Evolutionary conservation across 495 filamentous ascomycete genomes (phyloP).

Genomic region (Hypoxylon intermedium): DNA sequence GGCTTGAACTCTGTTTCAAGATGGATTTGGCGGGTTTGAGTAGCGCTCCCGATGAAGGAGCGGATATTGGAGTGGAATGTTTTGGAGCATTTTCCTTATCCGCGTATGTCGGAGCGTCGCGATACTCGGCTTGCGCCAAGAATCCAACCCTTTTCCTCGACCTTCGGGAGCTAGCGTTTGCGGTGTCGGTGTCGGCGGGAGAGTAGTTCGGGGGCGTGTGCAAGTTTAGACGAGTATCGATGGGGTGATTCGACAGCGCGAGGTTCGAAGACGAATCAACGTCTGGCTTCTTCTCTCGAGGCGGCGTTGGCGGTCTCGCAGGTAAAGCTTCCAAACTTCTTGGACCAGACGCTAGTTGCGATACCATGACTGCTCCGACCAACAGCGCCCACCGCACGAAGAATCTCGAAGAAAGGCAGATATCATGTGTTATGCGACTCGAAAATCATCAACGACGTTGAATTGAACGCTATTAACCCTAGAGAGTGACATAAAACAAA

Average conservation of each 20-base stretch:
- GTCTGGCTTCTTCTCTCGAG: constrained; percentile 56
- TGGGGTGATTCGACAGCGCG: constrained; percentile 36
- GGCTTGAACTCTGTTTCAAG: constrained; percentile 68
- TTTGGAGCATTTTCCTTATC: constrained; percentile 53
- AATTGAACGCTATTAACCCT: constrained; percentile 4
- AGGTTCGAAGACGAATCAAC: constrained; percentile 31
- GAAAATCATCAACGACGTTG: constrained; percentile 8
- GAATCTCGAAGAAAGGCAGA: constrained; percentile 3
- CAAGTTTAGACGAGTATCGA: constrained; percentile 46
- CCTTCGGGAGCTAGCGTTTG: constrained; percentile 63
- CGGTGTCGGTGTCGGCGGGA: constrained; percentile 59
- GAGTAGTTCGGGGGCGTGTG: constrained; percentile 60
- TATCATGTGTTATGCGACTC: constrained; percentile 28
- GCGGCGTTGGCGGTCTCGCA: constrained; percentile 63
- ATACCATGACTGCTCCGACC: constrained; percentile 56
- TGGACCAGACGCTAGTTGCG: constrained; percentile 47
- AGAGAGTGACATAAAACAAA: constrained; percentile 3
- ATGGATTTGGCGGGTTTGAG: constrained; percentile 80
- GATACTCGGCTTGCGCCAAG: constrained; percentile 75
- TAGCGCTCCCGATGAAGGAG: constrained; percentile 65
- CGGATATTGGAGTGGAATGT: constrained; percentile 52
- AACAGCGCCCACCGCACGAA: constrained; percentile 34
- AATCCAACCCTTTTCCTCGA: constrained; percentile 75
- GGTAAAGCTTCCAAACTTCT: constrained; percentile 52
- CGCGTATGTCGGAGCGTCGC: constrained; percentile 61